Base-by-base conservation (phyloP, 352 stramenopile genomes). In the Phytophthora citricola region DNA sequence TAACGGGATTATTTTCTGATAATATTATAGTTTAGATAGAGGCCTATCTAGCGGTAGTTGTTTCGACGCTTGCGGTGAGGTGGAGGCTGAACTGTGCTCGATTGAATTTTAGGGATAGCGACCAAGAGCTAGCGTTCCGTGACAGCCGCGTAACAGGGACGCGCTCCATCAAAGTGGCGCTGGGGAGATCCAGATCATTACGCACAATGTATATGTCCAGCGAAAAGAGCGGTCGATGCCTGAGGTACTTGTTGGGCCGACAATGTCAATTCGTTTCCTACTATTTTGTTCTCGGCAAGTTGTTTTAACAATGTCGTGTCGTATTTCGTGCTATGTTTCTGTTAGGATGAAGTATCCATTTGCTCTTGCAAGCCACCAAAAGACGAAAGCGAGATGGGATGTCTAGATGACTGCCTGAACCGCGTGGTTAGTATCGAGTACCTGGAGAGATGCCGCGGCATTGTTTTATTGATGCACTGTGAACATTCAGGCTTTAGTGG, bases 321-420 rank as follows among this genome's bases (percentile, higher is more conserved):
- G 29, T 32, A 36, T 36, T 11, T 36, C 31, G 9, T 36, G 3
- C 29, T 14, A 36, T 36, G 31, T 14, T 9, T 12, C 10, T 47
- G n/a, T 48, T 66, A 94, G 86, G 86, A 93, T 50, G 86, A 94
- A 57, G 66, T 94, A 0, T 75, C 81, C 6, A 50, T 90, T 41
- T 94, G 86, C 50, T 78, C 72, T 15, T 94, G 86, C 50, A 46
- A 57, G 3, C 74, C 58, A 1, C 71, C 84, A 15, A 73, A 67
- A n/a, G 22, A 58, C 1, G 62, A 75, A 17, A 73, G 58, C 26
- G 60, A 73, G 39, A 67, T 81, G 50, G 84, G 86, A 3, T 94
- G 86, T 66, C 59, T 89, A 2, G 82, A 94, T 65, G 81, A 81
- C 72, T 94, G 86, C 50, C 69, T 91, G 41, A 94, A 94, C 67